Evolutionary conservation across 306 rosid genomes (phyloP).

Genomic region (Cicer yamashitae): DNA sequence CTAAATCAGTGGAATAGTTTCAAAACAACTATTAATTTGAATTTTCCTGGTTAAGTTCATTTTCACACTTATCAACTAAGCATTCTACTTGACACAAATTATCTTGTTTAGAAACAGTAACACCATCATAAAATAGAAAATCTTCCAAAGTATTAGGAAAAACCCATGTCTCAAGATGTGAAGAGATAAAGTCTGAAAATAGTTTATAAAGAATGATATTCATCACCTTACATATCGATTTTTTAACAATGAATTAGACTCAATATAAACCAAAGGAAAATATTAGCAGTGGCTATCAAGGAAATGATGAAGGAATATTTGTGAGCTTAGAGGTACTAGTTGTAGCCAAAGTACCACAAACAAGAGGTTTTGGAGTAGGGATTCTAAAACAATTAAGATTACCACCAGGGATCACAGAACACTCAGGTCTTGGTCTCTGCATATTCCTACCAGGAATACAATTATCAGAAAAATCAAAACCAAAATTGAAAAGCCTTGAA

Average conservation of each 20-base stretch:
- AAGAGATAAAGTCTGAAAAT: too few relatives aligned
- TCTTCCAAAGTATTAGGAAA: too few relatives aligned
- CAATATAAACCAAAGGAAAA: too few relatives aligned
- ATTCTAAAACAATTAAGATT: constrained; percentile 76
- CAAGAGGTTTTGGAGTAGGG: constrained; percentile 71
- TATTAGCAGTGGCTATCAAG: constrained; percentile 41
- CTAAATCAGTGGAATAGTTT: neutral
- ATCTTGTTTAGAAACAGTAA: constrained; percentile 11
- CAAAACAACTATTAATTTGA: neutral
- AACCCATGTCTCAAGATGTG: too few relatives aligned
- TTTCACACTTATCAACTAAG: constrained; percentile 26
- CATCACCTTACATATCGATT: too few relatives aligned
- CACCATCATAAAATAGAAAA: constrained; percentile 6
- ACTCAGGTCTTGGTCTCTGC: constrained; percentile 89
- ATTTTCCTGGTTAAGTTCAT: constrained; percentile 11
- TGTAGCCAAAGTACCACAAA: constrained; percentile 55
- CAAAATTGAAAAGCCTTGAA: constrained; percentile 58
- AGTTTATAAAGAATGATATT: too few relatives aligned
- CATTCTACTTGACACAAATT: constrained; percentile 45
- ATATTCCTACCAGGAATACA: constrained; percentile 79
- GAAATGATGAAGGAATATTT: constrained; percentile 47
- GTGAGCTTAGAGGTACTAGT: neutral
- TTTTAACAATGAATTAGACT: too few relatives aligned
- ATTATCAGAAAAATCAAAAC: constrained; percentile 81
- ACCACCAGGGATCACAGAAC: constrained; percentile 79